A percentile compares a stretch with the other conserved stretches of the same genome.
Evolutionary conservation across 257 asterid species (phyloP).

Genomic region (Gardenia jasminoides): DNA sequence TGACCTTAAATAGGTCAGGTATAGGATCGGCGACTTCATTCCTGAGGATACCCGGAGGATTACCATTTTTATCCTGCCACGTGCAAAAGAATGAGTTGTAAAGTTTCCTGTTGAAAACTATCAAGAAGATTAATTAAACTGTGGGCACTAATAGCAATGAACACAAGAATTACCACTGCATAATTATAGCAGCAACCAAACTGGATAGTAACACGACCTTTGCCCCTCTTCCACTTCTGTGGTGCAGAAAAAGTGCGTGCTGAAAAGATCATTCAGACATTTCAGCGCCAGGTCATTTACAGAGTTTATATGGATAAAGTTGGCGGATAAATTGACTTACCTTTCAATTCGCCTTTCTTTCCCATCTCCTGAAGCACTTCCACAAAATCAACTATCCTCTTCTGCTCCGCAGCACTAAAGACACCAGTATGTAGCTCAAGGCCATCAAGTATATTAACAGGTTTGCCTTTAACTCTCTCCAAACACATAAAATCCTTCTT

Average conservation of each 20-base stretch:
- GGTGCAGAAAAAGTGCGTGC: slow-evolving; percentile 43
- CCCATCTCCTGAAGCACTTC: slow-evolving; percentile 42
- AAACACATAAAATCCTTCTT: slow-evolving; percentile 39
- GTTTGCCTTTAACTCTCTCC: slow-evolving; percentile 41
- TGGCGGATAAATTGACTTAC: slow-evolving; percentile 17
- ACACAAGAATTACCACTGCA: slow-evolving; percentile 20
- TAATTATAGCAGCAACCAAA: slow-evolving; percentile 53
- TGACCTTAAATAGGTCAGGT: slow-evolving; percentile 40
- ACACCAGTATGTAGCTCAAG: slow-evolving; percentile 43
- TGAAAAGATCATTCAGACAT: slow-evolving; percentile 11
- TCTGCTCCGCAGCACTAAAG: slow-evolving; percentile 51
- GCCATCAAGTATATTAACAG: slow-evolving; percentile 41
- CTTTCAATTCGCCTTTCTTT: slow-evolving; percentile 39
- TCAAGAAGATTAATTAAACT: not conserved
- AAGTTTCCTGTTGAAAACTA: not conserved
- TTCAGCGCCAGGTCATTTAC: not conserved
- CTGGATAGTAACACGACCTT: slow-evolving; percentile 47
- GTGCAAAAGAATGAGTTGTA: slow-evolving; percentile 1
- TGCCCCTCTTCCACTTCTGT: slow-evolving; percentile 47
- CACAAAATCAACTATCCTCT: slow-evolving; percentile 35
- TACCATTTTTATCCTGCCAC: slow-evolving; percentile 41
- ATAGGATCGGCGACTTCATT: slow-evolving; percentile 38
- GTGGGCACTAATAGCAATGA: not conserved
- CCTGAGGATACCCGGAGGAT: slow-evolving; percentile 43
- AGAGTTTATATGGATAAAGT: not conserved